Evolutionary conservation across 805 yeast species (phyloP).

Genomic region (Pichia rugopelliculosa): DNA sequence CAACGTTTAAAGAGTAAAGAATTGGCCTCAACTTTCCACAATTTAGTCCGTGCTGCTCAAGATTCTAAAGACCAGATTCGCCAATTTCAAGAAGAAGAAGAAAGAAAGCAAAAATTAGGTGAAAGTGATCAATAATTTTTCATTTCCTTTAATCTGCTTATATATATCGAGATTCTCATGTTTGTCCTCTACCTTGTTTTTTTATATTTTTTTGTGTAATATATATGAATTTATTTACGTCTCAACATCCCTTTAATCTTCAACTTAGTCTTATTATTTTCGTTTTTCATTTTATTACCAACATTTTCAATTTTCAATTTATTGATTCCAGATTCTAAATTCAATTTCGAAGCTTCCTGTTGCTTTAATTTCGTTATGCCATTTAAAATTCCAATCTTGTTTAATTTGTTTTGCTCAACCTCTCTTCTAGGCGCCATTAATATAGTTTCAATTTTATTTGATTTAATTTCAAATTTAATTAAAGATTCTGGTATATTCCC

Average conservation of each 20-base stretch:
- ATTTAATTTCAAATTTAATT: slow-evolving; percentile 1
- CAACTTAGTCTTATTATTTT: slow-evolving; percentile 1
- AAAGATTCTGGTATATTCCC: background rate
- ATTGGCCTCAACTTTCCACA: slow-evolving; percentile 25
- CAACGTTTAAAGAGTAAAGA: slow-evolving; percentile 19
- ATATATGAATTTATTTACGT: background rate
- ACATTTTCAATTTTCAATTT: slow-evolving; percentile 7
- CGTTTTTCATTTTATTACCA: slow-evolving; percentile 2
- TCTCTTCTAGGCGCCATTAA: background rate
- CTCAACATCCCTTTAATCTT: background rate
- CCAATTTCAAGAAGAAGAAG: slow-evolving; percentile 21
- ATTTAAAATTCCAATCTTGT: slow-evolving; percentile 2
- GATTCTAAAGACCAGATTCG: slow-evolving; percentile 26
- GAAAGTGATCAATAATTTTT: background rate
- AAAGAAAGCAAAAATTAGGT: background rate
- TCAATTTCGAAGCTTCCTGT: background rate
- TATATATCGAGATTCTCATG: too few relatives aligned
- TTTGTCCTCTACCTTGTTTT: too few relatives aligned
- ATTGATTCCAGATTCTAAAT: slow-evolving; percentile 1
- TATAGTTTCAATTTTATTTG: slow-evolving; percentile 1
- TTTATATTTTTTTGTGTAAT: background rate
- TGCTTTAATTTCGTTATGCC: slow-evolving; percentile 3
- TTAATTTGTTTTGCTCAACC: background rate
- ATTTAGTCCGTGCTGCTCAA: slow-evolving; percentile 27
- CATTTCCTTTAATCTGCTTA: background rate